These are phyloP conservation scores for Solanum chiquidenum DNA, from an alignment of 257 asterid species.

Conservation along the genomic window DNA sequence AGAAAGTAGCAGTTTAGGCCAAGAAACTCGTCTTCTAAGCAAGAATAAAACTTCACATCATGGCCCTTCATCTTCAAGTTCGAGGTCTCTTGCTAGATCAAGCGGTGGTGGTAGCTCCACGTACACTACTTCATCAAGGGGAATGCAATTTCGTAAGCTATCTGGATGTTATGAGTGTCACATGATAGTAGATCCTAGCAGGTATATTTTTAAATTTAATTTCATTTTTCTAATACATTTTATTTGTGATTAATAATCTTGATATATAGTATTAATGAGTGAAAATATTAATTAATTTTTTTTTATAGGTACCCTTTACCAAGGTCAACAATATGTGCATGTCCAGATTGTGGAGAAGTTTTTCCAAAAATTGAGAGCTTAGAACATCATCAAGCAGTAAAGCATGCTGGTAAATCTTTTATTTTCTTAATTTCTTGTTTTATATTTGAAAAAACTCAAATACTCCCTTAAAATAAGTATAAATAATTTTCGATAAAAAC, in stretches of 20 bases:
- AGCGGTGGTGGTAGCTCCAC: conserved; percentile 13
- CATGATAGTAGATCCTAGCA: conserved; percentile 67
- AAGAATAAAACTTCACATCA: conserved; percentile 25
- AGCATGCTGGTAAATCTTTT: conserved; percentile 67
- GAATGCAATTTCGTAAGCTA: conserved; percentile 74
- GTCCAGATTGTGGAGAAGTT: conserved; percentile 84
- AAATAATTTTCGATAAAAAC: background rate
- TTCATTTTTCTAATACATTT: background rate
- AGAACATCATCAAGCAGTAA: conserved; percentile 83
- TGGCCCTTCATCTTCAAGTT: conserved; percentile 3
- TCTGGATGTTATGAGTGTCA: conserved; percentile 93
- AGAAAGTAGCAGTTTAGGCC: conserved; percentile 42
- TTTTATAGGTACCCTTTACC: conserved; percentile 61
- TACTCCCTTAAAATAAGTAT: background rate
- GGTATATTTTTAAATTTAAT: conserved; percentile 19
- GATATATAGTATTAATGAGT: background rate
- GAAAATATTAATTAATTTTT: background rate
- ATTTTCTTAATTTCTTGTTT: background rate
- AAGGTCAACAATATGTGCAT: conserved; percentile 70
- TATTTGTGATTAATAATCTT: background rate
- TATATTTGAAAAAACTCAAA: background rate
- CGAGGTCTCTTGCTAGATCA: conserved; percentile 27
- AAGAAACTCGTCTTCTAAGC: conserved; percentile 45
- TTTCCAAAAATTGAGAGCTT: conserved; percentile 81
- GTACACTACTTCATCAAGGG: conserved; percentile 29